These are phyloP conservation scores for Solanum pimpinellifolium DNA, from an alignment of 257 asterid species.

Conservation along the genomic window DNA sequence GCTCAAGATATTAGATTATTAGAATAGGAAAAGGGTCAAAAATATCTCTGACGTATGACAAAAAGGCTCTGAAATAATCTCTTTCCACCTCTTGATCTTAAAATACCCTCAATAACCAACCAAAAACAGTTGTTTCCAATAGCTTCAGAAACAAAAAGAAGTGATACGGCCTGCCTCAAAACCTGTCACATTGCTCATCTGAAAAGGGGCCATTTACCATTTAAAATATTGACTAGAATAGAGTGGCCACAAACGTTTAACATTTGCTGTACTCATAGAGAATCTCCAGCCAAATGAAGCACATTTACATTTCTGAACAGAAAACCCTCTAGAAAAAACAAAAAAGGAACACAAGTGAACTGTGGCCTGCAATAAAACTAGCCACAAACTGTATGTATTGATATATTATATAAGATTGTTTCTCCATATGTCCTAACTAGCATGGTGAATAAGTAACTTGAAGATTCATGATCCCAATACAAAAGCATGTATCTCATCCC, in stretches of 20 bases:
- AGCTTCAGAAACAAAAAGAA: neutral
- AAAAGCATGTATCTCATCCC: slow-evolving; percentile 85
- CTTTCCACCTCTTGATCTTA: neutral
- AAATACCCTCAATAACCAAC: neutral
- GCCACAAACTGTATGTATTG: neutral
- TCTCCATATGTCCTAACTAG: neutral
- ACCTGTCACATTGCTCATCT: neutral
- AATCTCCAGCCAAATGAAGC: slow-evolving; percentile 3
- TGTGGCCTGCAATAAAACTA: slow-evolving; percentile 1
- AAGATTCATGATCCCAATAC: slow-evolving; percentile 35
- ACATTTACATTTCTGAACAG: slow-evolving; percentile 2
- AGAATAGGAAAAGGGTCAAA: neutral
- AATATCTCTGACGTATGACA: neutral
- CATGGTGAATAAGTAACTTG: neutral
- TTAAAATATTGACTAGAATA: neutral
- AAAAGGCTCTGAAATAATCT: neutral
- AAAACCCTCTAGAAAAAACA: neutral
- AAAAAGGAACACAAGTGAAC: neutral
- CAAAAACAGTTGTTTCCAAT: neutral
- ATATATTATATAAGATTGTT: neutral
- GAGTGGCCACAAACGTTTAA: neutral
- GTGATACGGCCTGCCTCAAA: neutral
- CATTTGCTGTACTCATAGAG: neutral
- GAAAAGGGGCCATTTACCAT: neutral
- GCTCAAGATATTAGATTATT: neutral